These are phyloP conservation scores for Cymbomonas tetramitiformis DNA, from an alignment of 139 green algal species.

Conservation along the genomic window DNA sequence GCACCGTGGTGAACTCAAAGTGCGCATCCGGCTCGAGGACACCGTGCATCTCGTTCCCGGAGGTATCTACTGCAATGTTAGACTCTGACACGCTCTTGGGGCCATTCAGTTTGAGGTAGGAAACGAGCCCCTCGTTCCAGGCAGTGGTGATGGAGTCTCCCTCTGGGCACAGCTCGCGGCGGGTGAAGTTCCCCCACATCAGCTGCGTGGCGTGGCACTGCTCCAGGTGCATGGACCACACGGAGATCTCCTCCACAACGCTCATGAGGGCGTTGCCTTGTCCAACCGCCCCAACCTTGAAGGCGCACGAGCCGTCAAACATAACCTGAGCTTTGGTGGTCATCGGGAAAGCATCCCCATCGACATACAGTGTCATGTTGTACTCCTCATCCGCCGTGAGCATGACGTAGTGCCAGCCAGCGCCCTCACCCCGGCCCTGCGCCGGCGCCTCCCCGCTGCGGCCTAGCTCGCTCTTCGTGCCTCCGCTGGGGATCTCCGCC, in stretches of 20 bases:
- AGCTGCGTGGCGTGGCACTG: slow-evolving; percentile 4
- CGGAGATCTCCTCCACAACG: slow-evolving; percentile 14
- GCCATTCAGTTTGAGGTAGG: slow-evolving; percentile 12
- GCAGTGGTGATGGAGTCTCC: not conserved
- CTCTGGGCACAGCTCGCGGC: not conserved
- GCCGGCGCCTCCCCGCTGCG: too few relatives aligned
- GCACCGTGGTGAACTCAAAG: not conserved
- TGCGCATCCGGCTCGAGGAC: not conserved
- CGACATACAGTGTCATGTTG: too few relatives aligned
- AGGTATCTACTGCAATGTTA: not conserved
- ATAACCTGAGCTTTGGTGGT: too few relatives aligned
- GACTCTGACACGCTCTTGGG: too few relatives aligned
- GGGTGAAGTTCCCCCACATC: slow-evolving; percentile 20
- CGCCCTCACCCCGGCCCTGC: too few relatives aligned
- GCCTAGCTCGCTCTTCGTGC: too few relatives aligned
- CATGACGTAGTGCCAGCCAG: too few relatives aligned
- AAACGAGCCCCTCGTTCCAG: not conserved
- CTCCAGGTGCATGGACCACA: slow-evolving; percentile 4
- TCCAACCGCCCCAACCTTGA: too few relatives aligned
- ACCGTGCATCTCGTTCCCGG: not conserved
- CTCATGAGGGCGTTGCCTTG: slow-evolving; percentile 1
- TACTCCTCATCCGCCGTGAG: too few relatives aligned
- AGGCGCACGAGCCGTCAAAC: too few relatives aligned
- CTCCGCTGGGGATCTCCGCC: too few relatives aligned
- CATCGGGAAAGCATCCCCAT: too few relatives aligned